Conservation (phyloP, 83 land plant genomes). For the Larix sibirica region DNA sequence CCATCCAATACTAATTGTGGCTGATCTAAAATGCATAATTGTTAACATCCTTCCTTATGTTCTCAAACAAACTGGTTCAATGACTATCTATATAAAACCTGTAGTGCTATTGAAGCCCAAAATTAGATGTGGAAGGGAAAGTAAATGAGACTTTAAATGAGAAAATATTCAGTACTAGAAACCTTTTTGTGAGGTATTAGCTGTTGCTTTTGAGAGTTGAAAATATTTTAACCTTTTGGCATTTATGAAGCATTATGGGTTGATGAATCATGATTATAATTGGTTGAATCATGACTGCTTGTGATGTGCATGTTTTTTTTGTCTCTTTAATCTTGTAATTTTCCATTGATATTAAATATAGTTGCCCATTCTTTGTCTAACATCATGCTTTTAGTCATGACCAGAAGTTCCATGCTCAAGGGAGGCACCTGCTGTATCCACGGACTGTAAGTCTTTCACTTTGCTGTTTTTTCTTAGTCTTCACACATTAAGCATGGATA, state of each 20-base stretch:
- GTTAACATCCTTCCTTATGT: neutral
- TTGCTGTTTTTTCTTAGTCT: neutral
- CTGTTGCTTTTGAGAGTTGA: neutral
- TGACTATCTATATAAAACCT: neutral
- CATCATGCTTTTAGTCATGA: neutral
- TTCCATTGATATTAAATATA: neutral
- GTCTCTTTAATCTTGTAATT: neutral
- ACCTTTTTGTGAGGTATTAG: neutral
- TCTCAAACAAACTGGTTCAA: neutral
- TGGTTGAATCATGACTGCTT: neutral
- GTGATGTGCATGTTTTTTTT: neutral
- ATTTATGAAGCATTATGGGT: neutral
- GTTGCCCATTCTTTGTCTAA: neutral
- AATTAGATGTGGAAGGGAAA: neutral
- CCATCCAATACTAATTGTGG: neutral
- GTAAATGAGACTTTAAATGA: neutral
- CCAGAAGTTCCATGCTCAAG: conserved; percentile 12
- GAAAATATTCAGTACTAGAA: neutral
- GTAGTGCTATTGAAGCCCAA: neutral
- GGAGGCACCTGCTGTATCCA: neutral
- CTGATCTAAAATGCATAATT: neutral
- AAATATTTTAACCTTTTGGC: neutral
- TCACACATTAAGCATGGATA: too few species aligned
- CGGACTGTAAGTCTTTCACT: neutral
- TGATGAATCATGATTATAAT: neutral